Base-by-base conservation (phyloP, 176 grass and related monocot species). In the Rhynchospora tenuis region DNA sequence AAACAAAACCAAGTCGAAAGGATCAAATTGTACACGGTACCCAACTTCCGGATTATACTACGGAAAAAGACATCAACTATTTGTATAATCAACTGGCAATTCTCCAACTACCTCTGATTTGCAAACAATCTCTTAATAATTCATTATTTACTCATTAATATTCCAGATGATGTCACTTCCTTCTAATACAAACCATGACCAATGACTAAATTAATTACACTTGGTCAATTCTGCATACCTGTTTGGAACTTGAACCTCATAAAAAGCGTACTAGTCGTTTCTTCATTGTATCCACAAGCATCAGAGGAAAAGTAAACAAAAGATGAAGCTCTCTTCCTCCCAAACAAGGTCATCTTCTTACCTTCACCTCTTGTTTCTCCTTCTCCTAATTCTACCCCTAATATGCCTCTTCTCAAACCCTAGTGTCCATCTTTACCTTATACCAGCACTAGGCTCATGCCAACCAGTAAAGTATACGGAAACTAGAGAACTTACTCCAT, bases 341-440 rank as follows among this genome's bases (percentile, higher is more conserved):
- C 48, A 54, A 27, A 8, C 28, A 76, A 76, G 26, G 14, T 55
- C 50, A 23, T 4, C 50, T 54, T 54, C 50, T 55, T 52, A 16
- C 15, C 24, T 55, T 28, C 23, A 28, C 6, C 50, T 55, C 47
- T 54, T 76, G 26, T 14, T 76, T 55, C 48, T 55, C 23, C 23
- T 76, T 17, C 73, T 76, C 14, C 4, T 76, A 5, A 76, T 55
- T 76, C 12, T 76, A 76, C 23, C 6, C 24, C 23, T 7, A 9
- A 76, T 76, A 76, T 51, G 24, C 15, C 48, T 55, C 73, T 76
- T 28, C 14, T 76, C 73, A 29, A 76, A 76, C 73, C 73, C 48
- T 76, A 76, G 47, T 75, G 71, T 23, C 1, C 22, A 6, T 16
- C 23, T 24, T 51, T 75, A 75, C 47, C 22, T 26, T 16, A 28